phyloP scores from a whole-genome alignment of 2,329 filamentous ascomycete species.

The Cladorrhinum sp. region DNA sequence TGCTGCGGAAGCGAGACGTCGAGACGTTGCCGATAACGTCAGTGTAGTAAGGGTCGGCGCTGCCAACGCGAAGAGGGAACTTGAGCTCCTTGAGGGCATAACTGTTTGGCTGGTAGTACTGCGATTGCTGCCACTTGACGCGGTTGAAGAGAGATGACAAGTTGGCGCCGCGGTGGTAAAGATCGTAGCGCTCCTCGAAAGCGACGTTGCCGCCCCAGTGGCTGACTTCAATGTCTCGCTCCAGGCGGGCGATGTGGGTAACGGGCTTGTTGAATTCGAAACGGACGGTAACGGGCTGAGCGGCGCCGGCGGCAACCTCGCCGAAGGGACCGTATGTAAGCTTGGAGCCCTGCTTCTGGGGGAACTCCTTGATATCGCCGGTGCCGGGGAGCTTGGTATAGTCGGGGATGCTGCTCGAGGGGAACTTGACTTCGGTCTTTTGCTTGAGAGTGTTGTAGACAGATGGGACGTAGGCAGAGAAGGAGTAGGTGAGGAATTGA shows the following conservation, averaged over 20 bases:
- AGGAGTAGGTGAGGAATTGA: constrained; percentile 82
- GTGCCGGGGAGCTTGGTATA: constrained; percentile 71
- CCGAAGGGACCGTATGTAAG: constrained; percentile 89
- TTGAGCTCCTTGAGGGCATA: constrained; percentile 78
- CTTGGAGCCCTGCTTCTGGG: constrained; percentile 78
- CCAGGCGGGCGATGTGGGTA: constrained; percentile 71
- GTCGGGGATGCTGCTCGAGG: constrained; percentile 73
- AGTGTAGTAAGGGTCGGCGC: constrained; percentile 86
- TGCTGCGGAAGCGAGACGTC: constrained; percentile 81
- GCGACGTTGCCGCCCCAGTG: constrained; percentile 98
- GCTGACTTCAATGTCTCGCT: constrained; percentile 91
- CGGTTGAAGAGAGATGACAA: constrained; percentile 70
- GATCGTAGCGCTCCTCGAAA: constrained; percentile 88
- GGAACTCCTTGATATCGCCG: constrained; percentile 59
- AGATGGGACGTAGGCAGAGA: constrained; percentile 80
- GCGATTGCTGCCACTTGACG: constrained; percentile 68
- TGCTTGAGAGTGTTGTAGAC: constrained; percentile 86
- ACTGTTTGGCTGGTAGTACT: constrained; percentile 73
- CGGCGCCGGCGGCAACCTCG: constrained; percentile 73
- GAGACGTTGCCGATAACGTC: constrained; percentile 97
- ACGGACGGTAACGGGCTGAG: constrained; percentile 71
- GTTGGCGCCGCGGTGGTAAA: constrained; percentile 82
- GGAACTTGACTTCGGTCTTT: constrained; percentile 94
- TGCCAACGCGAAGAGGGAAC: constrained; percentile 75
- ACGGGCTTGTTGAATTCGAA: constrained; percentile 96